phyloP scores from a whole-genome alignment of 192 early-diverging fungal genomes.

The Mortierella claussenii region DNA sequence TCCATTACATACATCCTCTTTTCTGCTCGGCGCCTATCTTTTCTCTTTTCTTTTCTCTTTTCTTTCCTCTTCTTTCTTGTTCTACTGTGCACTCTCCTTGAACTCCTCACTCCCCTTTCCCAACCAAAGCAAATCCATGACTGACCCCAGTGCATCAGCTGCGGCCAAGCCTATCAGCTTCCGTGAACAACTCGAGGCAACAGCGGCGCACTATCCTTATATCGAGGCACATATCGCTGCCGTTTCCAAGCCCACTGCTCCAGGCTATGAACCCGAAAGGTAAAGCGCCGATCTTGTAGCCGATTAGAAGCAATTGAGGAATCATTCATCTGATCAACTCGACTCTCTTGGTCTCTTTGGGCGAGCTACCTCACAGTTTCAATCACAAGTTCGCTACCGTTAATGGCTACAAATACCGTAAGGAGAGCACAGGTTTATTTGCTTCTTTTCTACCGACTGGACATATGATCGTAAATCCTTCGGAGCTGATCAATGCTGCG shows the following conservation, averaged over 20 bases:
- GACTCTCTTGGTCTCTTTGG: background rate
- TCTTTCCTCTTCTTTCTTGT: background rate
- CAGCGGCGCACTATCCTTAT: background rate
- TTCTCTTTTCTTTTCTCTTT: background rate
- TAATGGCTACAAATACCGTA: slow-evolving; percentile 20
- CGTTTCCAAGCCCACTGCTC: slow-evolving; percentile 15
- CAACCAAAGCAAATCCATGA: too few relatives aligned
- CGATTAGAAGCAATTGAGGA: background rate
- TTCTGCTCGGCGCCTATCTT: background rate
- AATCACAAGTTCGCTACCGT: slow-evolving; percentile 25
- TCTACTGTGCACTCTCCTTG: too few relatives aligned
- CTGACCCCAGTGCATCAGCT: too few relatives aligned
- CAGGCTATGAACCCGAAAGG: slow-evolving; percentile 9
- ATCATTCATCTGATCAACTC: background rate
- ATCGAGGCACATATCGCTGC: background rate
- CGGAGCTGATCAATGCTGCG: background rate
- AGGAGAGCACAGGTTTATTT: background rate
- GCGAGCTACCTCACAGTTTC: slow-evolving; percentile 21
- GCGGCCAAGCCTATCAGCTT: too few relatives aligned
- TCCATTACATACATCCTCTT: too few relatives aligned
- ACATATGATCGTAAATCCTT: too few relatives aligned
- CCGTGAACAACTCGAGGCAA: too few relatives aligned
- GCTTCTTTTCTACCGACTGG: background rate
- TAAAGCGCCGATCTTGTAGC: background rate
- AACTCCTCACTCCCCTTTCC: too few relatives aligned